Evolutionary conservation across 768 basidiomycete genomes (phyloP).

Genomic region (Leccinum disarticulatum): DNA sequence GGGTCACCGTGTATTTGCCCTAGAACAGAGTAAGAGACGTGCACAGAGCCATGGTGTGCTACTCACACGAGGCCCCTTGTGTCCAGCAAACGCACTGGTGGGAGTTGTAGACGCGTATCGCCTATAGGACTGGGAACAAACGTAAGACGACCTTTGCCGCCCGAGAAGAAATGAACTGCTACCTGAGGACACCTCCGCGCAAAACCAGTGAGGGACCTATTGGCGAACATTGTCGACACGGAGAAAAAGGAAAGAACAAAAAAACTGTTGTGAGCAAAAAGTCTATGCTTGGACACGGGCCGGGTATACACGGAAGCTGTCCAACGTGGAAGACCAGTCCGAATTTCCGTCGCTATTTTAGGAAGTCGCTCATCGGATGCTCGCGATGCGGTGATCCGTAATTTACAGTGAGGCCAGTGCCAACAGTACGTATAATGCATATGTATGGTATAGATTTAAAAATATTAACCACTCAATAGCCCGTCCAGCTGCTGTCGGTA

Average conservation of each 20-base stretch:
- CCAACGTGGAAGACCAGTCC: slow-evolving; percentile 18
- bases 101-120: slow-evolving; percentile 70
- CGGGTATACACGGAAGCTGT: slow-evolving; percentile 26
- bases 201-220: slow-evolving; percentile 54
- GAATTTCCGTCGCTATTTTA: slow-evolving; percentile 3
- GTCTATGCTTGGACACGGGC: neutral
- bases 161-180: slow-evolving; percentile 13
- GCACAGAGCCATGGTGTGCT: neutral
- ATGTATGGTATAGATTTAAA: slow-evolving; percentile 18
- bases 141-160: slow-evolving; percentile 10
- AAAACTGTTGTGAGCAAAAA: slow-evolving; percentile 18
- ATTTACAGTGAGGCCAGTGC: slow-evolving; percentile 2
- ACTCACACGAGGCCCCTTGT: slow-evolving; percentile 85
- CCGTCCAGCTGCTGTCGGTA: slow-evolving; percentile 90
- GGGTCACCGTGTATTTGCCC: slow-evolving; percentile 96
- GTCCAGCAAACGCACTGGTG: slow-evolving; percentile 86
- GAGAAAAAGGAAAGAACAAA: slow-evolving; percentile 21
- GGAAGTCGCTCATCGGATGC: slow-evolving; percentile 7
- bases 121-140: slow-evolving; percentile 47
- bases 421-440: neutral
- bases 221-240: slow-evolving; percentile 52
- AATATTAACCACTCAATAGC: slow-evolving; percentile 54
- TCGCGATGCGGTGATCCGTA: neutral
- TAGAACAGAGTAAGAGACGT: slow-evolving; percentile 32
- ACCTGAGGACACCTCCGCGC: slow-evolving; percentile 55